phyloP scores from a whole-genome alignment of 176 grass and related monocot genomes.

The Musa beccarii region DNA sequence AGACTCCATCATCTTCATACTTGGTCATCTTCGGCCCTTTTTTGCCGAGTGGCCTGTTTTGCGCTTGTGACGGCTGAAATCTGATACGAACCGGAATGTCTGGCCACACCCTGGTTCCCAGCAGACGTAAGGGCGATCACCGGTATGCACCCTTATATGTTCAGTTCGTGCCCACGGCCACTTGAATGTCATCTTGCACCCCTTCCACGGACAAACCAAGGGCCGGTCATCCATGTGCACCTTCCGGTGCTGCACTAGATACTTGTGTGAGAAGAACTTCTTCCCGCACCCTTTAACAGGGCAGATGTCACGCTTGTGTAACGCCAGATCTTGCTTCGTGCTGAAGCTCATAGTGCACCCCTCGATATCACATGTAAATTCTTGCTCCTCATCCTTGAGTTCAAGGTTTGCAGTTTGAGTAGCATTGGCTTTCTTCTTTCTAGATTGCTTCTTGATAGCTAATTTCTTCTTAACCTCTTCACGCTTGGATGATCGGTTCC shows the following conservation, averaged over 20 bases:
- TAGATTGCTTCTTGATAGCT: constrained; percentile 32
- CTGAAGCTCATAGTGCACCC: constrained; percentile 68
- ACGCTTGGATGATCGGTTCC: constrained; percentile 19
- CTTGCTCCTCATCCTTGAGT: constrained; percentile 24
- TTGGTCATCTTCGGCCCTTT: constrained; percentile 19
- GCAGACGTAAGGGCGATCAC: constrained; percentile 82
- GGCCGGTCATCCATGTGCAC: constrained; percentile 74
- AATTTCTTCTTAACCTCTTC: constrained; percentile 28
- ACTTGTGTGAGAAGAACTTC: constrained; percentile 88
- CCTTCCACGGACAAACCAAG: constrained; percentile 75
- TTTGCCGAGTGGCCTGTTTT: constrained; percentile 67
- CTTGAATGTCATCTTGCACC: constrained; percentile 77
- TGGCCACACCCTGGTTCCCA: constrained; percentile 50
- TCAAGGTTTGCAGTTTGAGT: not conserved
- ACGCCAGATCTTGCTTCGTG: constrained; percentile 45
- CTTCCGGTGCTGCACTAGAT: constrained; percentile 72
- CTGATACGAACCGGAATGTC: constrained; percentile 91
- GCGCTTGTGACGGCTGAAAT: constrained; percentile 90
- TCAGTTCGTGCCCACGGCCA: constrained; percentile 95
- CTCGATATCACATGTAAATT: constrained; percentile 47
- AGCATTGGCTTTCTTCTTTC: constrained; percentile 28
- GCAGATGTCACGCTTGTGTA: constrained; percentile 68
- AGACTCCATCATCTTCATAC: not conserved
- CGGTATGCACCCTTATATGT: constrained; percentile 83
- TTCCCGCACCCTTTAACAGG: constrained; percentile 52